Conservation (phyloP, 2,329 filamentous ascomycete genomes). For the Ramichloridium luteum region DNA sequence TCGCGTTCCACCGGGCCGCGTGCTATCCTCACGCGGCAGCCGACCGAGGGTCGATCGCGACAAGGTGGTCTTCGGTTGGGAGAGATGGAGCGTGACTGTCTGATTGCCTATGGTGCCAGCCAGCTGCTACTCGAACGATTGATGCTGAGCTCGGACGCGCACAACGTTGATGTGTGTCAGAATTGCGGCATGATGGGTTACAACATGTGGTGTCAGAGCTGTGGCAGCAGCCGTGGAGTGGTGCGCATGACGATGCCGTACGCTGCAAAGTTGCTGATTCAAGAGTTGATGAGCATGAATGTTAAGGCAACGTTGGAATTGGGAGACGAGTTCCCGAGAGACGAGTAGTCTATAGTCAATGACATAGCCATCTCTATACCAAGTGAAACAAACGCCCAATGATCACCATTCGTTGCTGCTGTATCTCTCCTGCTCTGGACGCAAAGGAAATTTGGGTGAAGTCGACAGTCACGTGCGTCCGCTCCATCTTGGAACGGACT, state of each 20-base stretch:
- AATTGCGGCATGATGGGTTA: conserved; percentile 91
- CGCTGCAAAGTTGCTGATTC: conserved; percentile 87
- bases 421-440: too few species aligned
- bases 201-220: conserved; percentile 87
- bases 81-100: conserved; percentile 97
- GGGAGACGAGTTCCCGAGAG: conserved; percentile 75
- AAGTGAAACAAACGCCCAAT: too few species aligned
- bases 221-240: conserved; percentile 71
- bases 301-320: conserved; percentile 85
- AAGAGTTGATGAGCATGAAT: conserved; percentile 97
- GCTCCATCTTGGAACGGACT: too few species aligned
- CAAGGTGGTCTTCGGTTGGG: conserved; percentile 87
- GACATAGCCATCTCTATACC: too few species aligned
- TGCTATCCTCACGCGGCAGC: conserved; percentile 86
- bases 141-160: conserved; percentile 88
- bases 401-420: too few species aligned
- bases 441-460: too few species aligned
- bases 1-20: conserved; percentile 79
- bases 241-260: conserved; percentile 95
- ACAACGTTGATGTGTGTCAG: conserved; percentile 88
- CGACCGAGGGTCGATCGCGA: conserved; percentile 85
- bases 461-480: too few species aligned
- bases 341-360: too few species aligned
- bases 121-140: conserved; percentile 85
- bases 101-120: conserved; percentile 91